Percentiles rank a stretch among this genome's conserved stretches.
Conservation (phyloP, 1,284 basidiomycete species). For the Uromyces viciae-fabae region DNA sequence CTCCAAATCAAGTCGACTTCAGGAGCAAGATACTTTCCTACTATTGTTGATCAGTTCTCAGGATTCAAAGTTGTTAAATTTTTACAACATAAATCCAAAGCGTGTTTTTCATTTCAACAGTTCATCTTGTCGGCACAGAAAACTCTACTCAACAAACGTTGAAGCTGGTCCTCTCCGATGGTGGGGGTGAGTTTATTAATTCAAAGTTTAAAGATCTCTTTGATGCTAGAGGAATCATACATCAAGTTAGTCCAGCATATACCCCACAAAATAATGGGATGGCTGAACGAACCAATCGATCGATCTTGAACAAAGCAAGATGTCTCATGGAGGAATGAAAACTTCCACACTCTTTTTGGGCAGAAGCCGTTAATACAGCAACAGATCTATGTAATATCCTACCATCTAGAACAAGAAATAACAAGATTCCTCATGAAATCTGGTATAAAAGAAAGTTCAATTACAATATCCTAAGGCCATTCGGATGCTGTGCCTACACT, state of each 20-base stretch:
- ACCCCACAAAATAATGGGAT: conserved; percentile 15
- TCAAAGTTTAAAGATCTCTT: background rate
- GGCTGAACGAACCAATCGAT: background rate
- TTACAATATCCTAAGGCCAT: background rate
- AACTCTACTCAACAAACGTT: background rate
- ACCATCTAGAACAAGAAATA: background rate
- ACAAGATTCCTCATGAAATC: background rate
- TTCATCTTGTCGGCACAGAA: background rate
- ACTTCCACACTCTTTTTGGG: background rate
- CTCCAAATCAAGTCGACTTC: background rate
- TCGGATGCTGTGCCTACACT: background rate
- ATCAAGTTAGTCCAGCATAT: background rate
- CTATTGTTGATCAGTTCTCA: background rate
- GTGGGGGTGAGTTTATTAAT: conserved; percentile 20
- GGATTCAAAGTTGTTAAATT: background rate
- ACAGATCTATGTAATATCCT: background rate
- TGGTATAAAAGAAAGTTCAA: background rate
- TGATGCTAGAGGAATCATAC: background rate
- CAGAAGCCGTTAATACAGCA: conserved; percentile 12
- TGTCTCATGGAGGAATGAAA: background rate
- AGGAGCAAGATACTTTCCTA: background rate
- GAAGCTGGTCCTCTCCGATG: background rate
- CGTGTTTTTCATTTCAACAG: background rate
- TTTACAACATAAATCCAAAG: background rate
- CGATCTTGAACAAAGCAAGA: background rate